Conservation (phyloP, 306 rosid species). For the Astragalus glycyphyllos region DNA sequence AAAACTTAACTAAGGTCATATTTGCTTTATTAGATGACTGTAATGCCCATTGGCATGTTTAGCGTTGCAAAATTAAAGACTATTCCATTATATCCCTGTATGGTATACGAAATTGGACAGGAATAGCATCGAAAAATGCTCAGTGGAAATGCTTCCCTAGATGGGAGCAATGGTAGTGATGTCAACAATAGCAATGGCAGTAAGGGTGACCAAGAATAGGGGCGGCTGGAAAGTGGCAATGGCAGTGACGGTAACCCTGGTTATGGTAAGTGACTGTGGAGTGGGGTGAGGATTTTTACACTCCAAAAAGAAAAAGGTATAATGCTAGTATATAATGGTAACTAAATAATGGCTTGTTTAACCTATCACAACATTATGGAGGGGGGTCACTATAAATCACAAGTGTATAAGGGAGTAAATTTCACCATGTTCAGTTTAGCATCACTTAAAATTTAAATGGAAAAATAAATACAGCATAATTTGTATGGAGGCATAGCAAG, state of each 20-base stretch:
- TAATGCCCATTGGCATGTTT: slow-evolving; percentile 8
- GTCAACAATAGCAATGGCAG: neutral
- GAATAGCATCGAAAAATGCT: slow-evolving; percentile 20
- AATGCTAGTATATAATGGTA: neutral
- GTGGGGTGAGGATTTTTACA: neutral
- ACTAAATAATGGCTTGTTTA: slow-evolving; percentile 23
- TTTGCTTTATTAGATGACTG: slow-evolving; percentile 10
- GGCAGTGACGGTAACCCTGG: neutral
- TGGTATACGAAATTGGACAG: slow-evolving; percentile 29
- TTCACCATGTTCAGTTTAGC: slow-evolving; percentile 14
- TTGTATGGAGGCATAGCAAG: slow-evolving; percentile 11
- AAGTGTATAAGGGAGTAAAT: neutral
- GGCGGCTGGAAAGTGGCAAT: neutral
- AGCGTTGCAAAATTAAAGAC: neutral
- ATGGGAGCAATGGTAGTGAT: neutral
- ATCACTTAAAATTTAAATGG: slow-evolving; percentile 31
- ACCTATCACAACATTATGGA: slow-evolving; percentile 17
- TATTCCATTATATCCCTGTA: slow-evolving; percentile 7
- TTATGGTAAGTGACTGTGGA: neutral
- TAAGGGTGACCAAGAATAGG: neutral
- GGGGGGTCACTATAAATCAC: slow-evolving; percentile 25
- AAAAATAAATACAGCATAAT: slow-evolving; percentile 5
- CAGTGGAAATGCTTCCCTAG: slow-evolving; percentile 24
- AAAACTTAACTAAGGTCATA: slow-evolving; percentile 26
- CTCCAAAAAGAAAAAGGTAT: neutral